Evolutionary conservation across 2,329 filamentous ascomycete genomes (phyloP).

Genomic region (Phialophora tarda): DNA sequence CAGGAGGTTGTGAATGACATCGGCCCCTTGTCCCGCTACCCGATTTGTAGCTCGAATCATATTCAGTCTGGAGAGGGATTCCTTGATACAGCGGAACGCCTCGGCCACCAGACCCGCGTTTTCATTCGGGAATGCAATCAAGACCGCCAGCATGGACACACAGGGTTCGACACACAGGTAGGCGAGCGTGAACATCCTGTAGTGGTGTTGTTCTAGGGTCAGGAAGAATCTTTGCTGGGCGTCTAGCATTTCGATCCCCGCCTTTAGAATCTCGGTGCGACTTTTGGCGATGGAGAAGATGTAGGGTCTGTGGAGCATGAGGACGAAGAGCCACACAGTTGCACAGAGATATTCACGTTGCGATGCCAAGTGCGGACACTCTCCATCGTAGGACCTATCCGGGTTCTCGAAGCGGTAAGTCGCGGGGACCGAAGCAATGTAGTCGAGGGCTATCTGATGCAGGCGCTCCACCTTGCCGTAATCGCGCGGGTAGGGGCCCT

Average conservation of each 20-base stretch:
- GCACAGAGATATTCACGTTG: constrained; percentile 22
- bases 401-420: constrained; percentile 18
- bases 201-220: constrained; percentile 13
- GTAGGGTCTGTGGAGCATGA: constrained; percentile 23
- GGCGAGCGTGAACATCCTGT: constrained; percentile 22
- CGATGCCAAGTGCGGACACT: constrained; percentile 18
- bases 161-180: constrained; percentile 22
- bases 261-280: constrained; percentile 18
- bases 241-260: constrained; percentile 18
- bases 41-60: constrained; percentile 18
- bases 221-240: constrained; percentile 22
- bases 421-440: constrained; percentile 17
- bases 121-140: constrained; percentile 23
- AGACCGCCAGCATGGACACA: constrained; percentile 24
- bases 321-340: constrained; percentile 22
- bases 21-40: constrained; percentile 24
- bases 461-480: constrained; percentile 23
- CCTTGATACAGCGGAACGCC: constrained; percentile 18
- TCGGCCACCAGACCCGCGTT: constrained; percentile 15
- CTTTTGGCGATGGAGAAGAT: constrained; percentile 21
- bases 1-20: constrained; percentile 26
- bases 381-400: constrained; percentile 19
- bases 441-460: constrained; percentile 19
- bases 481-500: constrained; percentile 23
- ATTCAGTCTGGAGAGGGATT: constrained; percentile 20